Evolutionary conservation across 176 grass and related monocot species (phyloP).

Genomic region (Ensete ventricosum): DNA sequence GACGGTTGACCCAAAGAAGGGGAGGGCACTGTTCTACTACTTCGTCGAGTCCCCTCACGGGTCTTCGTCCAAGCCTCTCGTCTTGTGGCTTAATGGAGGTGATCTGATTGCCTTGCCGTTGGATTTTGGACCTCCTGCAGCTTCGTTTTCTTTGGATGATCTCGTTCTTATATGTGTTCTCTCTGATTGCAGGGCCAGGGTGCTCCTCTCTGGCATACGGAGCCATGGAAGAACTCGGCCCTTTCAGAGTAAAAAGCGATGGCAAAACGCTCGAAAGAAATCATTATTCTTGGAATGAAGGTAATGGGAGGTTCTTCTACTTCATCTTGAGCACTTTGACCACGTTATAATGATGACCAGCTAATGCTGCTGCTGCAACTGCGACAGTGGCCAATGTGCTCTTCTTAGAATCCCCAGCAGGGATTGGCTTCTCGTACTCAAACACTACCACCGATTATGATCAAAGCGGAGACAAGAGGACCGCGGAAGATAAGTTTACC

Average conservation of each 20-base stretch:
- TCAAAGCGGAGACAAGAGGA: constrained; percentile 34
- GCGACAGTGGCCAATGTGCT: constrained; percentile 48
- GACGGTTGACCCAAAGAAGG: constrained; percentile 34
- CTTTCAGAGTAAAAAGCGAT: constrained; percentile 46
- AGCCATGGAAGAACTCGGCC: constrained; percentile 44
- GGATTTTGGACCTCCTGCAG: too few relatives aligned
- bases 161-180: neutral
- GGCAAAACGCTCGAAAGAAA: constrained; percentile 43
- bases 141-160: neutral
- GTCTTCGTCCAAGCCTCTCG: constrained; percentile 31
- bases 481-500: constrained; percentile 6
- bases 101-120: neutral
- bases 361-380: too few relatives aligned
- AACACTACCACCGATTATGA: constrained; percentile 28
- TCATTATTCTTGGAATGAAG: constrained; percentile 36
- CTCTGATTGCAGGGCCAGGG: constrained; percentile 37
- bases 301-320: constrained; percentile 7
- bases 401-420: constrained; percentile 51
- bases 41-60: constrained; percentile 42
- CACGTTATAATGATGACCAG: neutral
- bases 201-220: constrained; percentile 51
- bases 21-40: constrained; percentile 62
- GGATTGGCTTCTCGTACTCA: constrained; percentile 59
- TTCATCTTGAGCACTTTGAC: neutral
- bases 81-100: constrained; percentile 62